Percentiles rank a stretch among this genome's conserved stretches.
phyloP scores from a whole-genome alignment of 225 moss, liverwort and hornwort genomes.

The Physcomitrellopsis africana region DNA sequence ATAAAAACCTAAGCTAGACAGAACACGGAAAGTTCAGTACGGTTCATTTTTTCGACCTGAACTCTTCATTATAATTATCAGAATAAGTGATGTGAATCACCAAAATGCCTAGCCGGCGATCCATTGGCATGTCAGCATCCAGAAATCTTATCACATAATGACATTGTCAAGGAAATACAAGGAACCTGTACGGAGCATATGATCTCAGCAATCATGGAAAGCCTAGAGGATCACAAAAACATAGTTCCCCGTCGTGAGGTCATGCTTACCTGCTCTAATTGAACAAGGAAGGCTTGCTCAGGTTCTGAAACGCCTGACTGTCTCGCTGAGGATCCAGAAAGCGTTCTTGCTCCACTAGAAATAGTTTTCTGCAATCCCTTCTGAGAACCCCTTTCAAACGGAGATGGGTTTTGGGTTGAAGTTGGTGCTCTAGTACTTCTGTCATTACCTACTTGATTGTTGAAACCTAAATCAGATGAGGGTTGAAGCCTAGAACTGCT shows the following conservation, averaged over 20 bases:
- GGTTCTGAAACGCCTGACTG: conserved; percentile 74
- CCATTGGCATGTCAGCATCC: neutral
- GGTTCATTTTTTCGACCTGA: conserved; percentile 1
- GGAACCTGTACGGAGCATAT: neutral
- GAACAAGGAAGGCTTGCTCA: conserved; percentile 79
- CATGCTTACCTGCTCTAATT: conserved; percentile 78
- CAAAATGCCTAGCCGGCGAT: conserved; percentile 1
- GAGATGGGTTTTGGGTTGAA: conserved; percentile 35
- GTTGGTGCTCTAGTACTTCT: conserved; percentile 42
- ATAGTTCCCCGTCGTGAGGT: conserved; percentile 13
- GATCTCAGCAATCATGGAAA: conserved; percentile 10
- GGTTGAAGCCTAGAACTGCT: conserved; percentile 36
- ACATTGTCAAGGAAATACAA: no score
- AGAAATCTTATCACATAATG: no score
- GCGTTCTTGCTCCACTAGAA: conserved; percentile 42
- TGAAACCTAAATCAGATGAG: conserved; percentile 36
- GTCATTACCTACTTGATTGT: conserved; percentile 48
- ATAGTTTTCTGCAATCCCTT: conserved; percentile 44
- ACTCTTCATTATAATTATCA: neutral
- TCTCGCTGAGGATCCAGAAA: conserved; percentile 46
- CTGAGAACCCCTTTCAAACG: conserved; percentile 46
- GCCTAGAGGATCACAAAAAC: neutral
- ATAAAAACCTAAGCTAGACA: neutral
- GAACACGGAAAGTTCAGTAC: neutral
- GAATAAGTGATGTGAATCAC: conserved; percentile 10